Conservation (phyloP, 805 yeast species). For the Ogataea neopini region DNA sequence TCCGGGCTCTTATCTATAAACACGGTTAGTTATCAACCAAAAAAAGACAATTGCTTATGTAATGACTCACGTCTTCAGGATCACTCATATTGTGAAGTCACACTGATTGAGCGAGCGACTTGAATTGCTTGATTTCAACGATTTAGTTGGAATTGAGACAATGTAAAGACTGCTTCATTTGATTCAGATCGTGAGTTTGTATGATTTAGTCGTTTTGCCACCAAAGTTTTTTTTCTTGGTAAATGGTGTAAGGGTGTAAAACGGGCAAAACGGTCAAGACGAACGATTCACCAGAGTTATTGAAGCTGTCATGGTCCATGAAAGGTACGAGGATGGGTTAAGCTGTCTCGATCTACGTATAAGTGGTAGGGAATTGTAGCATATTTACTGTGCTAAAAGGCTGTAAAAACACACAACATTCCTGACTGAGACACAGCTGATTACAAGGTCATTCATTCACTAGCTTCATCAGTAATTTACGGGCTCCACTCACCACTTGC, state of each 20-base stretch:
- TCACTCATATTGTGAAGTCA: constrained; percentile 15
- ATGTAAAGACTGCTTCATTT: neutral
- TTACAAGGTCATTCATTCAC: too few relatives aligned
- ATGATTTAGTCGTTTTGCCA: constrained; percentile 16
- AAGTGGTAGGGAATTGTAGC: too few relatives aligned
- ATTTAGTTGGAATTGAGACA: too few relatives aligned
- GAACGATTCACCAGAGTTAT: too few relatives aligned
- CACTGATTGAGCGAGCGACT: neutral
- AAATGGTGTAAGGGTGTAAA: constrained; percentile 1
- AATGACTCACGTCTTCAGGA: constrained; percentile 22
- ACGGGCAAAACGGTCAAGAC: too few relatives aligned
- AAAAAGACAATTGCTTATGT: neutral
- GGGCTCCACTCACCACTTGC: too few relatives aligned
- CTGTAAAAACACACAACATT: too few relatives aligned
- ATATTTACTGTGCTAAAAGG: too few relatives aligned
- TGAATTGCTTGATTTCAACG: neutral
- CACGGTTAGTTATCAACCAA: constrained; percentile 7
- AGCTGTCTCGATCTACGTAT: too few relatives aligned
- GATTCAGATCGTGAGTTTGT: neutral
- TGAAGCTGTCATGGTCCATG: too few relatives aligned
- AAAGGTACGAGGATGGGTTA: too few relatives aligned
- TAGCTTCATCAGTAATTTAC: neutral
- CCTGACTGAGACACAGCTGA: too few relatives aligned
- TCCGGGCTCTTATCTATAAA: constrained; percentile 39
- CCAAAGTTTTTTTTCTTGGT: constrained; percentile 6